A percentile compares a stretch with the other conserved stretches of the same genome.
phyloP scores from a whole-genome alignment of 2,329 filamentous ascomycete genomes.

The Penicillium occitanis region DNA sequence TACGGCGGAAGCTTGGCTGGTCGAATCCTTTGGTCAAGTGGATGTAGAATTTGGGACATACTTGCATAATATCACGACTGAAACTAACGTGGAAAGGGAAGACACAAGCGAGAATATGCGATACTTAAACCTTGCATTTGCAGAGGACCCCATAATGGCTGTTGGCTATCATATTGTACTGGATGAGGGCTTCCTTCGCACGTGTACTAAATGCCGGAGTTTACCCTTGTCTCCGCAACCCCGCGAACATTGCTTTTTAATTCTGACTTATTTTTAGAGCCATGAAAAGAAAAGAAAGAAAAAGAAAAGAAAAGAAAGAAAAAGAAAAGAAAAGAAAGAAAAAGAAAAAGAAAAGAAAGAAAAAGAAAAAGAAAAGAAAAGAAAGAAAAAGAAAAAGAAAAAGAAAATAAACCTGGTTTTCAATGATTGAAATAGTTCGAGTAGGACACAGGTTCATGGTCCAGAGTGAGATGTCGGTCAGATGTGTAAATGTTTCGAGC shows the following conservation, averaged over 20 bases:
- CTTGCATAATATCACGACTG: not conserved
- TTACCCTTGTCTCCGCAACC: not conserved
- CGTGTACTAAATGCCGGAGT: not conserved
- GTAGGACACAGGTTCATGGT: not conserved
- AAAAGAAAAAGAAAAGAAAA: not conserved
- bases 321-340: not conserved
- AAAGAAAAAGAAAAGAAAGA: not conserved
- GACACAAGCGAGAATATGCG: not conserved
- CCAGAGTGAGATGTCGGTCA: not conserved
- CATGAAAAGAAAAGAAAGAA: not conserved
- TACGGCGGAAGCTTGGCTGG: not conserved
- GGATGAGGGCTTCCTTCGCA: constrained; percentile 6
- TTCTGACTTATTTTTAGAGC: not conserved
- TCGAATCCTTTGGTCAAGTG: not conserved
- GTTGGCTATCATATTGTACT: not conserved
- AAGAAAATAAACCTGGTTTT: not conserved
- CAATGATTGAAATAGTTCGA: not conserved
- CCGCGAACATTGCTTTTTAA: not conserved
- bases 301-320: not conserved
- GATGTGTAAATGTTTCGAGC: not conserved
- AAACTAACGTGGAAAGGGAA: not conserved
- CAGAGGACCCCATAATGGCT: not conserved
- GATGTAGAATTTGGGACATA: too few relatives aligned
- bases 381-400: not conserved
- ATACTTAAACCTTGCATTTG: not conserved